Base-by-base conservation (phyloP, 768 basidiomycete species). In the Boletus rubroflammeus region DNA sequence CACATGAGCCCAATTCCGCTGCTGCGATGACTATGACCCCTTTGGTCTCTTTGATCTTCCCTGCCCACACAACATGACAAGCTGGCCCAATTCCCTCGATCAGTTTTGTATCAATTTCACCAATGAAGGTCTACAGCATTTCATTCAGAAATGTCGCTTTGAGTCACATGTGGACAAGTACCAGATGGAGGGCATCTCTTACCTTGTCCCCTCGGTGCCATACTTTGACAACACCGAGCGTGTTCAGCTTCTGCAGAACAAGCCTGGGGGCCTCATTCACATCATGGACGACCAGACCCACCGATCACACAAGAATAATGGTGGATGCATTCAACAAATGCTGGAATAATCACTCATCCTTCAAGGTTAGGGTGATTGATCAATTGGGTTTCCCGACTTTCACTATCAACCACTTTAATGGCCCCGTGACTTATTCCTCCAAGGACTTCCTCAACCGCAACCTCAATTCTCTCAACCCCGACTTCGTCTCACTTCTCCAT, bases 201-300 rank as follows among this genome's bases (percentile, higher is more conserved):
- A 77, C 2, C 78, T 82, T 50, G 80, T 89, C 3, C 89, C 90
- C 0, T 75, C 81, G 29, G 74, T 90, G 0, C 81, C 86, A 0
- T 95, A 88, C 75, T 92, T 92, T 67, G 92, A 96, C 73, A 98
- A 98, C 69, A 69, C 86, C 10, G 95, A 98, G 67, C 93, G 91
- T 61, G 72, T 98, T 29, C 83, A 92, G 8, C 76, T 99, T 29
- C 73, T 98, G 40, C 88, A 93, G 65, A 87, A 92, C 65, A 77
- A 77, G 51, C 93, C 91, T 2, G 95, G 94, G 10, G 97, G 97
- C 2, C 76, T 99, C 31, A 85, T 98, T 50, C 93, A 96, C 64
- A 98, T 98, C 70, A 92, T 98, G 88, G 95, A 98, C 66, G 96
- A 98, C 66, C 93, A 97, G 70, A 90, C 94, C 1, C 81, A 88